Conservation (phyloP, 2,329 filamentous ascomycete genomes). For the Lasiodiplodia hormozganensis region DNA sequence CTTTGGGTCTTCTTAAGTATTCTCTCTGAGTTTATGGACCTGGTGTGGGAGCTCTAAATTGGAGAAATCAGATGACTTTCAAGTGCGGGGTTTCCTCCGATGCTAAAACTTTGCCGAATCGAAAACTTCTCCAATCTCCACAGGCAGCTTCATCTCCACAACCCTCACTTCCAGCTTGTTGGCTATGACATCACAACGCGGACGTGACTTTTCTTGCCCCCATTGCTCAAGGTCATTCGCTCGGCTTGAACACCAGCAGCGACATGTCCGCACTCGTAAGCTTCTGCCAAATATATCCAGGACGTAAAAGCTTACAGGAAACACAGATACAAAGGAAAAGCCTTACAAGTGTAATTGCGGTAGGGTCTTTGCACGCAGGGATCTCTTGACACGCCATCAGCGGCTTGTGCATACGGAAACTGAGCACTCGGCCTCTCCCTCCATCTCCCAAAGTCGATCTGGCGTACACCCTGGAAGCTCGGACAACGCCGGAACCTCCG, state of each 20-base stretch:
- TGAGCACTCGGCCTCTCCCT: not conserved
- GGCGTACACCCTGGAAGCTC: too few species aligned
- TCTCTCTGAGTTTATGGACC: too few species aligned
- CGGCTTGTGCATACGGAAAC: constrained; percentile 37
- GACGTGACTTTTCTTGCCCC: not conserved
- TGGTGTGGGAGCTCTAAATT: too few species aligned
- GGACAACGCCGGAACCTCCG: too few species aligned
- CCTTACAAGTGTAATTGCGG: constrained; percentile 40
- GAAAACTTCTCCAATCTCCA: too few species aligned
- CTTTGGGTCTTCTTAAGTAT: too few species aligned
- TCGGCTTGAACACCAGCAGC: constrained; percentile 38
- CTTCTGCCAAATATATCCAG: constrained; percentile 10
- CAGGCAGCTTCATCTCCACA: too few species aligned
- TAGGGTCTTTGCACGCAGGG: constrained; percentile 39
- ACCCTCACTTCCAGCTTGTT: too few species aligned
- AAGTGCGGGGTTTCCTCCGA: too few species aligned
- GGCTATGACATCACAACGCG: not conserved
- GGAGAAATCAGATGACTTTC: too few species aligned
- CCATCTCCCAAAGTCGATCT: too few species aligned
- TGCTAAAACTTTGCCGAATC: too few species aligned
- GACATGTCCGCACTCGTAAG: constrained; percentile 42
- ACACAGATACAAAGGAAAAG: constrained; percentile 41
- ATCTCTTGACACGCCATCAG: constrained; percentile 42
- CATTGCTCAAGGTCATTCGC: constrained; percentile 1
- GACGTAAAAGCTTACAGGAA: constrained; percentile 28